Evolutionary conservation across 192 early-diverging fungal genomes (phyloP), one percentile per base, ranked within the genome.

Genomic region (Podila verticillata): DNA sequence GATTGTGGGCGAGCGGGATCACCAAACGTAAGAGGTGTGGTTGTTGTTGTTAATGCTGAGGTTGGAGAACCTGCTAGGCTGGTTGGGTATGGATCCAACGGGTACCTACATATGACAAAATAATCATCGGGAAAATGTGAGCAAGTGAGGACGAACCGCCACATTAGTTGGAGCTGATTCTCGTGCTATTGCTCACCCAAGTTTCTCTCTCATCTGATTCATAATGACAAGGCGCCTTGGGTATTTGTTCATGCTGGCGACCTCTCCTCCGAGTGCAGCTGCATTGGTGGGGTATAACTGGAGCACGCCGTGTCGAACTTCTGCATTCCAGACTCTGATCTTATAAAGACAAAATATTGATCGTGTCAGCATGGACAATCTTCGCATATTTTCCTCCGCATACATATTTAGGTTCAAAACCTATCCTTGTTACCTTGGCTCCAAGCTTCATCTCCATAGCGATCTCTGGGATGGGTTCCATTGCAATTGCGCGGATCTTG

Each of bases 371-470:
- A 10, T 36, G 54, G 24, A 57, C 24, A 57, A 8, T 28, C 10
- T 5, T 17, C 10, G 24, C 10, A 29, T 57, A 28, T 0, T 57
- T 22, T 57, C 24, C 22, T 28, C 39, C 39, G 39, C 39, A 15
- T 15, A 15, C 2, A 44, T 44, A 44, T 44, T 44, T 44, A 10
- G 12, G 13, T 44, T 24, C n/a, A 26, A 26, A 54, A 0, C 5
- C 0, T 0, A 19, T 10, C 10, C 5, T 54, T 1, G 8, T 54
- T 68, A 80, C 77, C 66, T 80, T 80, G 31, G 77, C 70, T 17
- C 77, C 77, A 6, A 80, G 63, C 56, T 72, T 68, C 77, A 80
- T 80, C 51, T 80, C 77, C 56, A 80, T 63, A 1, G 65, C 69
- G 13, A 80, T 68, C 20, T 70, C 77, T 6, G 36, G 28, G 22